A percentile compares a stretch with the other conserved stretches of the same genome.
phyloP scores from a whole-genome alignment of 176 grass and related monocot genomes.

The Dendrocalamus sinicus region DNA sequence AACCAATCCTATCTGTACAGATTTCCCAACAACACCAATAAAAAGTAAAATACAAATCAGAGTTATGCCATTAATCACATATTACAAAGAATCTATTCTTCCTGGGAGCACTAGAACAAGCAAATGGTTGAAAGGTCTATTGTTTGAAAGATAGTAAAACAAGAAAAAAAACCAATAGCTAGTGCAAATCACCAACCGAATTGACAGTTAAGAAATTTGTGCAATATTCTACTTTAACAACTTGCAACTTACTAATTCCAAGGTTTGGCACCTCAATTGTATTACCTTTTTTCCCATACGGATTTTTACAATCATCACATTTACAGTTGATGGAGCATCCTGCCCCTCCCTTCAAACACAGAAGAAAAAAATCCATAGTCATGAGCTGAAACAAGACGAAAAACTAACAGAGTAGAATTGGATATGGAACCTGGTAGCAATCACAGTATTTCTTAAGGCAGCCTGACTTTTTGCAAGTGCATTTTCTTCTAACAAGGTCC shows the following conservation, averaged over 20 bases:
- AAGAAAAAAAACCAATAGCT: not conserved
- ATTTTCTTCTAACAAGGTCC: slow-evolving; percentile 60
- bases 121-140: not conserved
- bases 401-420: slow-evolving; percentile 22
- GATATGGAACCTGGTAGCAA: slow-evolving; percentile 59
- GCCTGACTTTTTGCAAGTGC: slow-evolving; percentile 65
- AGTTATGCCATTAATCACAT: not conserved
- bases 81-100: not conserved
- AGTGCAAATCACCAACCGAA: not conserved
- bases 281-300: slow-evolving; percentile 67
- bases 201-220: slow-evolving; percentile 29
- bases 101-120: not conserved
- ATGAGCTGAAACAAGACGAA: slow-evolving; percentile 3
- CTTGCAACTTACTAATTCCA: not conserved
- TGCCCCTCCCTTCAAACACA: slow-evolving; percentile 54
- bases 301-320: slow-evolving; percentile 68
- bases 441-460: slow-evolving; percentile 79
- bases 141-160: slow-evolving; percentile 5
- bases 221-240: not conserved
- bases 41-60: not conserved
- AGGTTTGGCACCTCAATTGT: not conserved
- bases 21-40: not conserved
- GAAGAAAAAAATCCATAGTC: slow-evolving; percentile 23
- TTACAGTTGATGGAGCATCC: slow-evolving; percentile 71
- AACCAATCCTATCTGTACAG: not conserved